Evolutionary conservation across 345 rosid genomes (phyloP).

Genomic region (Raphanus raphanistrum): DNA sequence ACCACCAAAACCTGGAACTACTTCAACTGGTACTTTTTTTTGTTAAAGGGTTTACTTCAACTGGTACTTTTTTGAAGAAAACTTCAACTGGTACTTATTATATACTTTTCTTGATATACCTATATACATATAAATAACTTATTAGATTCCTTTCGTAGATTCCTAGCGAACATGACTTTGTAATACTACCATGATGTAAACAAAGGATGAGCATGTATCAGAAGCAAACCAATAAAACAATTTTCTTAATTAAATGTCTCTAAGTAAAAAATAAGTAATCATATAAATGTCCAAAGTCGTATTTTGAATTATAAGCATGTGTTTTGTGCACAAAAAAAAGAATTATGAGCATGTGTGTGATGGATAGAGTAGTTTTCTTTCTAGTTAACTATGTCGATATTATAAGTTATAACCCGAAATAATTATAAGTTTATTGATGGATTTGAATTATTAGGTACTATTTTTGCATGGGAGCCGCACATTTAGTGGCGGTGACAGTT

Average conservation of each 20-base stretch:
- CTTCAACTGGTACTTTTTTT: background rate
- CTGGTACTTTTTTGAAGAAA: too few species aligned
- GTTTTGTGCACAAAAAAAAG: too few species aligned
- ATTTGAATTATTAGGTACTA: conserved; percentile 46
- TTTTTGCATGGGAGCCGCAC: conserved; percentile 75
- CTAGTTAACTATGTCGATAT: background rate
- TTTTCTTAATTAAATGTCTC: background rate
- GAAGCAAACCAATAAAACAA: background rate
- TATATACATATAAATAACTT: background rate
- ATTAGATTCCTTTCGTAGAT: background rate
- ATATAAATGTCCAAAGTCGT: background rate
- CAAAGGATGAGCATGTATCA: background rate
- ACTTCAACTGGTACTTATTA: background rate
- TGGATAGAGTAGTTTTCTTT: background rate
- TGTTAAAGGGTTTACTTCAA: too few species aligned
- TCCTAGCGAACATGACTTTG: conserved; percentile 18
- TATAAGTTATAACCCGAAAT: background rate
- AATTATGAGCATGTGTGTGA: background rate
- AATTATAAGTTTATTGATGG: background rate
- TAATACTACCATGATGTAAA: background rate
- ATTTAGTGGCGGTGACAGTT: conserved; percentile 68
- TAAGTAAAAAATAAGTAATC: background rate
- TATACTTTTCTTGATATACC: background rate
- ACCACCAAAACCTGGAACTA: conserved; percentile 60
- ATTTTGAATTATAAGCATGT: background rate